Conservation (phyloP, 2,329 filamentous ascomycete species). For the Penicillium sclerotigenum region DNA sequence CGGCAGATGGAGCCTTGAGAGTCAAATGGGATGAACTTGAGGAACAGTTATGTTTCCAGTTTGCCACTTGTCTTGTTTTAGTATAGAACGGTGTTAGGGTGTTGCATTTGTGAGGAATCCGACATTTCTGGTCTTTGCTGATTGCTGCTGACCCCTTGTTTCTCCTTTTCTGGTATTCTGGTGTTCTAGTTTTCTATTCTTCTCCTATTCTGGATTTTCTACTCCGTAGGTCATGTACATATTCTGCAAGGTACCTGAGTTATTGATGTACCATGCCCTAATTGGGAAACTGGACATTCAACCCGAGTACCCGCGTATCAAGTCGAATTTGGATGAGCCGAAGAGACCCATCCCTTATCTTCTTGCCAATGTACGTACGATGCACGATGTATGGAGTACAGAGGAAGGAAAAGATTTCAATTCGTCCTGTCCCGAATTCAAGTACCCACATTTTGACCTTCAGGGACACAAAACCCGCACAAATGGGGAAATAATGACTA, state of each 20-base stretch:
- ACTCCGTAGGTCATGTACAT: background rate
- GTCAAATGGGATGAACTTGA: background rate
- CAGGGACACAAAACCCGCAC: background rate
- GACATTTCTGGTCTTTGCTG: background rate
- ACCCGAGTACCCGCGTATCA: background rate
- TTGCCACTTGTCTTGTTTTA: background rate
- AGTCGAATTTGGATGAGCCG: background rate
- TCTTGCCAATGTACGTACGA: background rate
- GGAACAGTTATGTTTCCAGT: slow-evolving; percentile 6
- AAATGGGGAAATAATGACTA: background rate
- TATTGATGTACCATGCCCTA: background rate
- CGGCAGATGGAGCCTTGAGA: background rate
- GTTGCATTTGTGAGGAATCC: slow-evolving; percentile 6
- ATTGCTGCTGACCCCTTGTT: background rate
- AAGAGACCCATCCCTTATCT: background rate
- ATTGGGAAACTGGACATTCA: background rate
- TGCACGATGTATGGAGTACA: too few species aligned
- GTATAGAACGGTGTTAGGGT: background rate
- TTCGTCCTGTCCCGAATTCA: background rate
- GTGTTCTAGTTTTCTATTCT: background rate
- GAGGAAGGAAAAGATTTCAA: background rate
- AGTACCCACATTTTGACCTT: background rate
- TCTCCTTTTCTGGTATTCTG: background rate
- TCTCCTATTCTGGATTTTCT: background rate
- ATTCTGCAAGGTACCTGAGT: background rate